These are phyloP conservation scores for Cryphonectria japonica DNA, from an alignment of 2,329 filamentous ascomycete genomes.

Conservation along the genomic window DNA sequence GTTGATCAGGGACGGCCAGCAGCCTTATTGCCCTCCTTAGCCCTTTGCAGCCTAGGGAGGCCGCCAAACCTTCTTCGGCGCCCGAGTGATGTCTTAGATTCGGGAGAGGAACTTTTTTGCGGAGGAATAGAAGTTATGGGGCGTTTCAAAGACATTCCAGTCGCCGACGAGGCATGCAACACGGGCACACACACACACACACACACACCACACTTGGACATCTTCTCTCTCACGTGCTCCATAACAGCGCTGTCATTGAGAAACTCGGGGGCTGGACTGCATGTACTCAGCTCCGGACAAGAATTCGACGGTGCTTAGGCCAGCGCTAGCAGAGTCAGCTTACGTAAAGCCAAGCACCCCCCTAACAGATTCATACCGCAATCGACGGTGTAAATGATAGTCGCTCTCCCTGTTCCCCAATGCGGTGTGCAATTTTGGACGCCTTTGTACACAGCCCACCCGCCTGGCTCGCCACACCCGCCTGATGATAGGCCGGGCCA, in stretches of 20 bases:
- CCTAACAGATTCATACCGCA: not conserved
- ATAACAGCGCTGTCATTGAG: not conserved
- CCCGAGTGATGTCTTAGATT: not conserved
- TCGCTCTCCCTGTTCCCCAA: not conserved
- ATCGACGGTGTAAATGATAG: not conserved
- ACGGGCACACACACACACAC: too few relatives aligned
- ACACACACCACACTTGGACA: not conserved
- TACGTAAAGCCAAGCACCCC: not conserved
- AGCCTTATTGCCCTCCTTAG: not conserved
- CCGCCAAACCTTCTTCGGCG: conserved; percentile 4
- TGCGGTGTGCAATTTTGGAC: not conserved
- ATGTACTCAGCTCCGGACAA: not conserved
- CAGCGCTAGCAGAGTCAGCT: conserved; percentile 5
- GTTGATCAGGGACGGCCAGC: conserved; percentile 13
- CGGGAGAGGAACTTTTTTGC: not conserved
- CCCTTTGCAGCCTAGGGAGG: conserved; percentile 8
- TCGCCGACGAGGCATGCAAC: not conserved
- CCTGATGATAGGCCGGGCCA: not conserved
- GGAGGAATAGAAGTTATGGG: conserved; percentile 1
- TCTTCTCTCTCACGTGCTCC: not conserved
- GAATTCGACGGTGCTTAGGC: conserved; percentile 2
- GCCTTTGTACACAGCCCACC: not conserved
- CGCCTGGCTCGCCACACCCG: not conserved
- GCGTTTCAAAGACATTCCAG: conserved; percentile 14
- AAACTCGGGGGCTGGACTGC: not conserved